Conservation (phyloP, 257 asterid genomes). For the Plectranthus barbatus region DNA sequence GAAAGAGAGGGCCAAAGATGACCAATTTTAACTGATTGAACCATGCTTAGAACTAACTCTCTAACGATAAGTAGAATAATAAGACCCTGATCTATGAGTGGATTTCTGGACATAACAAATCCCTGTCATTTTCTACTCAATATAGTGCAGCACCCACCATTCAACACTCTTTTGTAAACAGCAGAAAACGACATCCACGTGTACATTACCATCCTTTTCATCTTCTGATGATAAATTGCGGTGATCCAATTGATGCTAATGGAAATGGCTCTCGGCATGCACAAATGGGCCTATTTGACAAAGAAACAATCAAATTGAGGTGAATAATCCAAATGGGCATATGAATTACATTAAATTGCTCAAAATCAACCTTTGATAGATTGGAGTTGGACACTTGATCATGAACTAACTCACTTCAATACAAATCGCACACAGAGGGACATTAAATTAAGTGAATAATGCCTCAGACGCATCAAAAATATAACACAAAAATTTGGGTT, state of each 20-base stretch:
- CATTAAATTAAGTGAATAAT: neutral
- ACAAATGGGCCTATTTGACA: neutral
- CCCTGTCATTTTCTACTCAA: slow-evolving; percentile 23
- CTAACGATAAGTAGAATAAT: slow-evolving; percentile 3
- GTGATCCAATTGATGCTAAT: neutral
- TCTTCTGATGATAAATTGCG: slow-evolving; percentile 7
- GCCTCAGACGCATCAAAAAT: neutral
- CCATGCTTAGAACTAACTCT: neutral
- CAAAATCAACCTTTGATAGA: neutral
- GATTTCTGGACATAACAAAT: slow-evolving; percentile 12
- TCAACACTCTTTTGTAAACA: slow-evolving; percentile 12
- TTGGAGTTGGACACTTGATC: slow-evolving; percentile 3
- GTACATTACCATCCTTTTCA: slow-evolving; percentile 9
- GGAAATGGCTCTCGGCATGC: slow-evolving; percentile 14
- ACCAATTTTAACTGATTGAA: neutral
- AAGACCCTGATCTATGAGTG: slow-evolving; percentile 15
- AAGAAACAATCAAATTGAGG: slow-evolving; percentile 4
- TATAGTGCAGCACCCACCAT: slow-evolving; percentile 20
- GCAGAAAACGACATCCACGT: slow-evolving; percentile 18
- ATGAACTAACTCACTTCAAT: neutral
- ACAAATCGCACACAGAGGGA: neutral
- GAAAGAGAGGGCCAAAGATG: neutral
- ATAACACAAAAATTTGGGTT: neutral
- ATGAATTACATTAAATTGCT: slow-evolving; percentile 1
- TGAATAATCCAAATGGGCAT: neutral